A percentile compares a stretch with the other conserved stretches of the same genome.
Evolutionary conservation across 768 basidiomycete species (phyloP).

Genomic region (Boletales sp.): DNA sequence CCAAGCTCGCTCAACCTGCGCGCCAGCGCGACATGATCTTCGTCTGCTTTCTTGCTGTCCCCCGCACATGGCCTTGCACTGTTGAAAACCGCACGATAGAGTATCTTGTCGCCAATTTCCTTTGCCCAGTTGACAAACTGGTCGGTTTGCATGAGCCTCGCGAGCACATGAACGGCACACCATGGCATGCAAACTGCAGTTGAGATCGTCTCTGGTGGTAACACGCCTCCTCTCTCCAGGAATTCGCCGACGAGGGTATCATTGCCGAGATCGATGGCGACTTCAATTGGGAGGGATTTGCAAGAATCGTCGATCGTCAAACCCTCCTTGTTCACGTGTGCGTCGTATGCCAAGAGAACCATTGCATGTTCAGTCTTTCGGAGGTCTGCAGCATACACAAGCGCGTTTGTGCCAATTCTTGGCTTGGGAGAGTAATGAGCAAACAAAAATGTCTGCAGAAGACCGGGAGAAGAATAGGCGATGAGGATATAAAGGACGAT

Average conservation of each 20-base stretch:
- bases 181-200: conserved; percentile 2
- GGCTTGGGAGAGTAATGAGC: neutral
- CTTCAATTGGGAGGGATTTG: neutral
- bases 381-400: conserved; percentile 7
- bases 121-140: conserved; percentile 1
- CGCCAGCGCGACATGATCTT: neutral
- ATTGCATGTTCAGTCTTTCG: conserved; percentile 3
- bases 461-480: neutral
- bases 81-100: neutral
- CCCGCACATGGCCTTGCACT: conserved; percentile 1
- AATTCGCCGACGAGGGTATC: neutral
- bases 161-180: conserved; percentile 1
- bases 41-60: neutral
- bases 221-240: neutral
- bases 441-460: conserved; percentile 2
- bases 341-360: neutral
- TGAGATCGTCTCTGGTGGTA: neutral
- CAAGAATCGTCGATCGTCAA: neutral
- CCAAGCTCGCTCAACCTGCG: neutral
- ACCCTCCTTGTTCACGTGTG: neutral
- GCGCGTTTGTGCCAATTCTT: conserved; percentile 8
- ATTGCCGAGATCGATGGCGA: neutral
- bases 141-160: neutral
- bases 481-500: neutral
- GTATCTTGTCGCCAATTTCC: neutral